A percentile compares a stretch with the other conserved stretches of the same genome.
Evolutionary conservation across 495 filamentous ascomycete genomes (phyloP).

Genomic region (Penicillium robsamsonii): DNA sequence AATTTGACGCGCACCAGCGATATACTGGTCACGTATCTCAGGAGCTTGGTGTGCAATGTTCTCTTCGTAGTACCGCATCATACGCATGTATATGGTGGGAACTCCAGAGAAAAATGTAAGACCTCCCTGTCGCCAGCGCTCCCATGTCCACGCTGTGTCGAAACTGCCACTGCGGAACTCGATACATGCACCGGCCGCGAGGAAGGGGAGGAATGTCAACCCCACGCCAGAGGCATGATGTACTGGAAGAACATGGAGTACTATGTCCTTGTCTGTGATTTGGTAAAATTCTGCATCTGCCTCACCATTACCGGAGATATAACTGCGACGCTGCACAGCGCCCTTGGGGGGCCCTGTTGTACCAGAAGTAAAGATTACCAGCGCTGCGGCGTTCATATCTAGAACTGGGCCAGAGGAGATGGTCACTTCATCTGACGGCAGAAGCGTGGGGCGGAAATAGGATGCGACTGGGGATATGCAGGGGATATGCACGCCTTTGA

Average conservation of each 20-base stretch:
- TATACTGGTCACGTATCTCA: conserved; percentile 30
- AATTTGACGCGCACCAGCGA: conserved; percentile 38
- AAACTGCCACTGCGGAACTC: conserved; percentile 49
- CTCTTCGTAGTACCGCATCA: conserved; percentile 46
- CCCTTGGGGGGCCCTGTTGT: conserved; percentile 49
- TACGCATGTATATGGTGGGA: conserved; percentile 52
- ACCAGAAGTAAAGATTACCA: conserved; percentile 46
- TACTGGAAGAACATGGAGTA: conserved; percentile 45
- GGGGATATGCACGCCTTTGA: conserved; percentile 18
- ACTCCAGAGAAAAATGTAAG: conserved; percentile 50
- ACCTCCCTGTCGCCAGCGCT: conserved; percentile 42
- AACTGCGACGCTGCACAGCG: conserved; percentile 36
- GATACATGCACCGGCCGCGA: conserved; percentile 41
- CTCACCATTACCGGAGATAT: conserved; percentile 28
- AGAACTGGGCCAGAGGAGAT: conserved; percentile 29
- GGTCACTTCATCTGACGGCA: conserved; percentile 13
- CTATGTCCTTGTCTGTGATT: conserved; percentile 27
- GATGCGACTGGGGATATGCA: conserved; percentile 25
- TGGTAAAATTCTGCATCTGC: conserved; percentile 29
- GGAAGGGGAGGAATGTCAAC: conserved; percentile 46
- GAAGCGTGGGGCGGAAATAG: conserved; percentile 12
- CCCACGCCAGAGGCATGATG: conserved; percentile 50
- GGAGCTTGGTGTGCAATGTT: conserved; percentile 21
- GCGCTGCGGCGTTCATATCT: conserved; percentile 27
- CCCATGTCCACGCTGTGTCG: conserved; percentile 49